phyloP scores from a whole-genome alignment of 1,284 basidiomycete species.

The Heterobasidion annosum region DNA sequence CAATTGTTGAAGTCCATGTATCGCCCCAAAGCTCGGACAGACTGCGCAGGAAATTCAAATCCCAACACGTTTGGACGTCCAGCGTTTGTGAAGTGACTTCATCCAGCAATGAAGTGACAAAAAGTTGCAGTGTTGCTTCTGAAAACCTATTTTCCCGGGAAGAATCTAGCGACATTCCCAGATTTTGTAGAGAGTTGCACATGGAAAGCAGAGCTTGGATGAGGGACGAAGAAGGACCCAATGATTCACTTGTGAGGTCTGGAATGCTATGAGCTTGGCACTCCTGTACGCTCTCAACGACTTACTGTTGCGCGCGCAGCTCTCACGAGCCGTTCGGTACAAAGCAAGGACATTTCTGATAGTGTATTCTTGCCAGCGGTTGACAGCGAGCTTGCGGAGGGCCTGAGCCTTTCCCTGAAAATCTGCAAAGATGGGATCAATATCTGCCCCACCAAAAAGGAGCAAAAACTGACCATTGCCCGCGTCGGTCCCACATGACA shows the following conservation, averaged over 20 bases:
- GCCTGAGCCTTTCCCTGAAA: slow-evolving; percentile 28
- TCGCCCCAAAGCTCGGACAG: slow-evolving; percentile 29
- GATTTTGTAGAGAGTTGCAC: slow-evolving; percentile 42
- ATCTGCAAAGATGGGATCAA: slow-evolving; percentile 20
- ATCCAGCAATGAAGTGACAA: slow-evolving; percentile 27
- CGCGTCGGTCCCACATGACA: slow-evolving; percentile 30
- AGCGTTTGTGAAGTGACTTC: slow-evolving; percentile 18
- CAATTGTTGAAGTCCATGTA: slow-evolving; percentile 20
- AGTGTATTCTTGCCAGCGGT: slow-evolving; percentile 37
- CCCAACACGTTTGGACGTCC: slow-evolving; percentile 20
- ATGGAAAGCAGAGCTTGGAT: slow-evolving; percentile 40
- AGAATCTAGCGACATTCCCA: slow-evolving; percentile 35
- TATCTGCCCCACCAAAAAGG: background rate
- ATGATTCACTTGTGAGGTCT: background rate
- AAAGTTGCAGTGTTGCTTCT: slow-evolving; percentile 29
- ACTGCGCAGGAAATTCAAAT: slow-evolving; percentile 42
- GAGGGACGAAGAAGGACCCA: background rate
- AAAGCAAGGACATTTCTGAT: slow-evolving; percentile 24
- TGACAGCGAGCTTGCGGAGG: slow-evolving; percentile 34
- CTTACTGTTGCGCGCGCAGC: background rate
- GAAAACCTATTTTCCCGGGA: slow-evolving; percentile 24
- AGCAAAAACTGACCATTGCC: slow-evolving; percentile 24
- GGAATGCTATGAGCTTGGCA: background rate
- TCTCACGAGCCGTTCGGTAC: slow-evolving; percentile 2
- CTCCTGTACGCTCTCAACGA: background rate